These are phyloP conservation scores for Fusarium albidum DNA, from an alignment of 2,329 filamentous ascomycete species.

Conservation along the genomic window DNA sequence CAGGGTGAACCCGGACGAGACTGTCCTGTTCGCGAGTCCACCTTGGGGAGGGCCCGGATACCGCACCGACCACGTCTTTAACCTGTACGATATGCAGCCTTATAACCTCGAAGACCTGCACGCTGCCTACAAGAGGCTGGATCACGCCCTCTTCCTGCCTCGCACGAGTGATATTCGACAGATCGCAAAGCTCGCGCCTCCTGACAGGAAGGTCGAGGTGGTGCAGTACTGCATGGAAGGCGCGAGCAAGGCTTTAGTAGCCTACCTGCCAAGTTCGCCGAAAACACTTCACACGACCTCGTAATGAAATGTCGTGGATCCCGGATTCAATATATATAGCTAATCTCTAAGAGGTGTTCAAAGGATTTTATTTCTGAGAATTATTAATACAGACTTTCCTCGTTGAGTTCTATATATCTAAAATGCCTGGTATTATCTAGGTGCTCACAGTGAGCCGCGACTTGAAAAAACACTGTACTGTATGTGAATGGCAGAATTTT, in stretches of 20 bases:
- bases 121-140: constrained; percentile 65
- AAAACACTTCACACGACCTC: no score
- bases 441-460: constrained; percentile 14
- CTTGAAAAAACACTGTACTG: constrained; percentile 24
- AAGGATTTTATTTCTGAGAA: no score
- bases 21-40: constrained; percentile 65
- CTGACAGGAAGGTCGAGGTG: constrained; percentile 70
- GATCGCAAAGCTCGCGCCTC: constrained; percentile 66
- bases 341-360: no score
- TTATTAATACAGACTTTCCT: no score
- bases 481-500: constrained; percentile 30
- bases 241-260: constrained; percentile 83
- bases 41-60: constrained; percentile 69
- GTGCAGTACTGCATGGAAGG: constrained; percentile 93
- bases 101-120: constrained; percentile 76
- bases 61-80: constrained; percentile 73
- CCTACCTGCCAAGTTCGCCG: constrained; percentile 67
- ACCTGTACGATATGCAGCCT: constrained; percentile 86
- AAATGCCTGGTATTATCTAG: no score
- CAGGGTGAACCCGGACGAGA: constrained; percentile 50
- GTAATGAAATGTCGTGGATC: no score
- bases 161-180: constrained; percentile 85
- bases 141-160: constrained; percentile 81
- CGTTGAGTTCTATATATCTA: no score
- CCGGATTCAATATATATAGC: no score